Base-by-base conservation (phyloP, 1,284 basidiomycete species). In the Cryptococcus floricola region DNA sequence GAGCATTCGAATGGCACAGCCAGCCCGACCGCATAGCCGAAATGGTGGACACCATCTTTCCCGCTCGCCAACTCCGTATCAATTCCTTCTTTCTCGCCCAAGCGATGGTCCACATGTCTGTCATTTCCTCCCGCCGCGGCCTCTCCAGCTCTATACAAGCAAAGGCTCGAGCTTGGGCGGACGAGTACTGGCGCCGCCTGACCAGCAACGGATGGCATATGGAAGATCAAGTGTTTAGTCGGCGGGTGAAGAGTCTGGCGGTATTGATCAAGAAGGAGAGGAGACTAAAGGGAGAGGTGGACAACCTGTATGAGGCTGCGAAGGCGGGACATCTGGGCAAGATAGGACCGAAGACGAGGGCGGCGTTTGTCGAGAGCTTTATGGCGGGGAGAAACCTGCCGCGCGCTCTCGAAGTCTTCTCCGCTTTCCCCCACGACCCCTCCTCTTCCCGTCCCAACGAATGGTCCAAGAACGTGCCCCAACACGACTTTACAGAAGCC, bases 161-260 rank as follows among this genome's bases (percentile, higher is more conserved):
- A 13, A 58, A 50, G 41, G 61, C 61, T 5, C 42, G 52, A 34
- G 27, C 16, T 12, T 54, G 50, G 50, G 56, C 54, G 23, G 58
- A 60, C 27, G 49, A 55, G 19, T 57, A 53, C 45, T 63, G 61
- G 61, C 53, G 56, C 25, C 53, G 58, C 38, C 50, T 63, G 12
- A 47, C 47, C 13, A 18, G 39, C 3, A 34, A 52, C 12, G 53
- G 50, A 16, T 54, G 52, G 56, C 54, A 60, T 28, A 48, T 49
- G 14, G 41, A 47, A 27, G 61, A 60, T 43, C 48, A 23, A 13
- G 48, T 54, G 5, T 57, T 58, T 44, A 46, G 45, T 12, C 39
- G 50, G 13, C 44, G 61, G 23, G 48, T 63, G 3, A 38, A 43
- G 12, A 56, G 50, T 38, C 46, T 63, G 5, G 49, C 48, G 38